phyloP scores from a whole-genome alignment of 371 early-diverging fungal species.

The Capillidium heterosporum region DNA sequence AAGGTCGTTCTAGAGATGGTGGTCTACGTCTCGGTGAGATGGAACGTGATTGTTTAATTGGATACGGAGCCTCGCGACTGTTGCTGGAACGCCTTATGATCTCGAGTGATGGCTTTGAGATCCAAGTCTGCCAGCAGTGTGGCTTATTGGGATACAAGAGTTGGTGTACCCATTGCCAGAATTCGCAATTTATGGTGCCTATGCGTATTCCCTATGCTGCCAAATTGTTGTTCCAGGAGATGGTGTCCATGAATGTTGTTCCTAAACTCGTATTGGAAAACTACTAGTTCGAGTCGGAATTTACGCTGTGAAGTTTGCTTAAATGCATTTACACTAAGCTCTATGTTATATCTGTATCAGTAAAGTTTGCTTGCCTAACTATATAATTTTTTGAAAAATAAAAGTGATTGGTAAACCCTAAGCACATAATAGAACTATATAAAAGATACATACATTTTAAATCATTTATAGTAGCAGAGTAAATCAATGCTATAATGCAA shows the following conservation, averaged over 20 bases:
- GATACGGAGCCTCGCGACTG: constrained; percentile 90
- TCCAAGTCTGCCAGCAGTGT: constrained; percentile 81
- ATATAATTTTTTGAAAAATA: too few species aligned
- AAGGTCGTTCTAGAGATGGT: constrained; percentile 96
- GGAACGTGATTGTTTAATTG: constrained; percentile 98
- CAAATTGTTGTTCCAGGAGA: constrained; percentile 90
- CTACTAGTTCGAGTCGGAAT: too few species aligned
- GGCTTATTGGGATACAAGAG: constrained; percentile 86
- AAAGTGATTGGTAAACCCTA: too few species aligned
- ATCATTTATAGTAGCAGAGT: too few species aligned
- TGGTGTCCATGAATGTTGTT: constrained; percentile 95
- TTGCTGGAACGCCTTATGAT: constrained; percentile 90
- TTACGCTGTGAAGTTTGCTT: too few species aligned
- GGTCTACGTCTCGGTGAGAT: constrained; percentile 95
- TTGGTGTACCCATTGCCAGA: constrained; percentile 94
- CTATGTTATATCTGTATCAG: too few species aligned
- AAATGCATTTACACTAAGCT: too few species aligned
- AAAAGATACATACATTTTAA: too few species aligned
- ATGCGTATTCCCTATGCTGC: constrained; percentile 97
- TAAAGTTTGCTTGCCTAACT: too few species aligned
- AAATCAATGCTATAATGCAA: too few species aligned
- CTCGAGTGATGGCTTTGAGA: constrained; percentile 88
- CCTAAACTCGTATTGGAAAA: constrained; percentile 33
- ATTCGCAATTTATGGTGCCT: constrained; percentile 58
- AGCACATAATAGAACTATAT: too few species aligned